Conservation (phyloP, 164 flowering plant genomes). For the Sextonia rubra region DNA sequence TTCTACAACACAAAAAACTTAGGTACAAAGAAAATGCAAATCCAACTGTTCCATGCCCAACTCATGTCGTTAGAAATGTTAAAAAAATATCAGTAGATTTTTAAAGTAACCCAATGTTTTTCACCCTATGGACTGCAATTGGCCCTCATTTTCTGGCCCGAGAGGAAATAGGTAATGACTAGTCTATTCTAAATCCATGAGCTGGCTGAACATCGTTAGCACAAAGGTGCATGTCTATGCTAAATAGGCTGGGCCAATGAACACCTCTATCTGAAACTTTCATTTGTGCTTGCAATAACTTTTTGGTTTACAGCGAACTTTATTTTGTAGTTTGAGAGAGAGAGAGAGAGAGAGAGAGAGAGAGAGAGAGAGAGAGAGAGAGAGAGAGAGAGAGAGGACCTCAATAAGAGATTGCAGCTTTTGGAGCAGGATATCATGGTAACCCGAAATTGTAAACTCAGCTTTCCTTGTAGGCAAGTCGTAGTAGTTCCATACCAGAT, state of each 20-base stretch:
- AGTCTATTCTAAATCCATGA: too few relatives aligned
- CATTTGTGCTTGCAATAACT: neutral
- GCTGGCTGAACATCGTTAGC: too few relatives aligned
- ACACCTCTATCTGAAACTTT: neutral
- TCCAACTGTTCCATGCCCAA: too few relatives aligned
- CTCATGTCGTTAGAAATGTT: too few relatives aligned
- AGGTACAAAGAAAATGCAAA: neutral
- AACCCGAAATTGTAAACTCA: constrained; percentile 12
- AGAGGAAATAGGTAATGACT: too few relatives aligned
- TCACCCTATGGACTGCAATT: too few relatives aligned
- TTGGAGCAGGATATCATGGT: constrained; percentile 31
- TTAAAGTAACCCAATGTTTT: too few relatives aligned
- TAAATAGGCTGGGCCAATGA: neutral
- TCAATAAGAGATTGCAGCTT: constrained; percentile 14
- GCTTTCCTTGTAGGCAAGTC: constrained; percentile 12
- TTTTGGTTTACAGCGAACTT: neutral
- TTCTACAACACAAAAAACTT: neutral
- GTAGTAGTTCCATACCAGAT: constrained; percentile 24
- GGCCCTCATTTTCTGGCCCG: too few relatives aligned
- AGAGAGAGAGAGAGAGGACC: constrained; percentile 12
- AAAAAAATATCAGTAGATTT: too few relatives aligned
- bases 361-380: neutral
- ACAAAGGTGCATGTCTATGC: neutral
- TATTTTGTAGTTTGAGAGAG: neutral
- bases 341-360: neutral